Evolutionary conservation across 2,329 filamentous ascomycete genomes (phyloP), one percentile per base, ranked within the genome.

Genomic region (Aspergillus jensenii): DNA sequence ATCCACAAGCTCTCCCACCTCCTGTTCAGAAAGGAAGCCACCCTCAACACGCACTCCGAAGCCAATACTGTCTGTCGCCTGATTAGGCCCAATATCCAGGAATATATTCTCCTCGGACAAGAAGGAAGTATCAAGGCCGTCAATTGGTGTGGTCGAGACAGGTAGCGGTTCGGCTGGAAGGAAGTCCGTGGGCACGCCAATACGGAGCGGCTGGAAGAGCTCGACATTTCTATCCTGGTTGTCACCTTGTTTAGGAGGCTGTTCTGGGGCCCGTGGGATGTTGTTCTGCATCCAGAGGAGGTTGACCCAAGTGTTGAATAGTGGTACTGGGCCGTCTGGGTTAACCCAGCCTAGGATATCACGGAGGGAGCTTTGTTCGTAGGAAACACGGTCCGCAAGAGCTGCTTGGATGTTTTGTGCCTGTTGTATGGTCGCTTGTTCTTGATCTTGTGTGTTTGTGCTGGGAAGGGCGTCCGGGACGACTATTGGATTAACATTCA

Each of bases 261-360:
- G 7, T 3, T 15, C 23, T 4, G 62, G 33, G 6, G 1, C 48
- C 21, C 61, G 56, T 3, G 61, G 46, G 4, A 59, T 40, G 25
- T 31, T 45, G 21, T 56, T 59, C 35, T 69, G 66, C 49, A 64
- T 64, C 68, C 68, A 73, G 31, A 74, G 62, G 14, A 74, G 63
- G 47, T 74, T 74, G 31, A 73, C 62, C 64, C 66, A 72, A 3
- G 66, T 62, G 44, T 74, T 72, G 63, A 74, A 73, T 2, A 68
- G 50, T 7, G 64, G 64, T 2, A 31, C 27, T 5, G 58, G 47
- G 4, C 46, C 48, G 3, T 52, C 46, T 12, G 35, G 48, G 37
- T 54, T 59, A 15, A 63, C 45, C 65, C 64, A 68, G 14, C 33
- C 39, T 4, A 68, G 59, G 17, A 73, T 61, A 23, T 72, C 65